Conservation (phyloP, 2,329 filamentous ascomycete species). For the Rhynchosporium secalis region DNA sequence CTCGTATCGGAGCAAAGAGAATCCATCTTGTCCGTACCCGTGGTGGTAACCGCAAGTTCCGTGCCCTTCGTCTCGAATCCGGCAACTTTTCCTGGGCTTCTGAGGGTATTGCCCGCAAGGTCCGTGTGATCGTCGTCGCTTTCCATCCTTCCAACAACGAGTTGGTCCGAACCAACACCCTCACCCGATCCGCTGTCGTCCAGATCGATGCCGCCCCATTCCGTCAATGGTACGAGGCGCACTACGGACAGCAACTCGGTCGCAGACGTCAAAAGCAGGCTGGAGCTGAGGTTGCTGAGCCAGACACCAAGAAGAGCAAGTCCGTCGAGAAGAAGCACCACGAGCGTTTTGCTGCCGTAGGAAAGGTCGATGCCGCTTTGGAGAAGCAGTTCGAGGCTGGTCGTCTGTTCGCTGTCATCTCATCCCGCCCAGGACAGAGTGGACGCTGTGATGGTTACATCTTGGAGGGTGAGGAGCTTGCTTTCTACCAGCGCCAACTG, state of each 20-base stretch:
- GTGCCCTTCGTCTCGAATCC: conserved; percentile 95
- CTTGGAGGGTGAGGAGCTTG: conserved; percentile 98
- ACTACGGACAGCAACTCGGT: conserved; percentile 91
- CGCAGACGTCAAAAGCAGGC: conserved; percentile 85
- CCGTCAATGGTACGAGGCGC: conserved; percentile 99
- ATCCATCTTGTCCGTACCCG: conserved; percentile 96
- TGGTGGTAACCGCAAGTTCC: conserved; percentile 99
- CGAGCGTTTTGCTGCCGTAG: conserved; percentile 73
- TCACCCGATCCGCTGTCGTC: conserved; percentile 98
- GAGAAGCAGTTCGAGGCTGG: conserved; percentile 99
- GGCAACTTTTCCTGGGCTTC: conserved; percentile 99
- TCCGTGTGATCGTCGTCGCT: conserved; percentile 95
- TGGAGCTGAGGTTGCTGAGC: conserved; percentile 46
- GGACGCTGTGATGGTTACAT: conserved; percentile 97
- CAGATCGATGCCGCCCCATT: conserved; percentile 98
- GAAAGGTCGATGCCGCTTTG: conserved; percentile 89
- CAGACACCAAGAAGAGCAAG: conserved; percentile 87
- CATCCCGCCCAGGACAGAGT: conserved; percentile 93
- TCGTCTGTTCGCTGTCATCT: conserved; percentile 91
- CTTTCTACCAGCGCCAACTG: conserved; percentile 99
- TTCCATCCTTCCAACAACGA: conserved; percentile 99
- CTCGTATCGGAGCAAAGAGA: conserved; percentile 96
- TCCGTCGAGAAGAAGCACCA: conserved; percentile 95
- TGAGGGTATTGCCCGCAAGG: conserved; percentile 97
- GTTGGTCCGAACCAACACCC: conserved; percentile 99